Evolutionary conservation across 75 land plant species (phyloP), one percentile per base, ranked within the genome.

Genomic region (Sequoiadendron giganteum): DNA sequence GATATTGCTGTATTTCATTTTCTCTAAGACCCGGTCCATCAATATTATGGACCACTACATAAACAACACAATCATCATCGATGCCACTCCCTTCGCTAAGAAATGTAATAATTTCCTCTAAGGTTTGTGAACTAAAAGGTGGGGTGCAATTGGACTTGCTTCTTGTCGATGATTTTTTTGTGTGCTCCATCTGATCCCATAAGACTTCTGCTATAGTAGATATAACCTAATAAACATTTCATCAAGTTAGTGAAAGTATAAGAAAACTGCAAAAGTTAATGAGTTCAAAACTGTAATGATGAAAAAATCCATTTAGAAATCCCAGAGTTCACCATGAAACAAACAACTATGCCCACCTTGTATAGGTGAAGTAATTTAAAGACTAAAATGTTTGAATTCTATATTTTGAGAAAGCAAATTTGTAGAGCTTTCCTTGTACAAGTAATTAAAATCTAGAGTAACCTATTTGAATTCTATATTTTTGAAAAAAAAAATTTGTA

Each of bases 1-100:
- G 95, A 76, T 61, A 85, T 76, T 92, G 94, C 88, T 98, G 99
- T 38, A 93, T 91, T 86, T 95, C 96, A 90, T 90, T 87, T 52
- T 98, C 99, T 65, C 99, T 88, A 73, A 98, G 87, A 15, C 94
- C 95, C 85, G 99, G 99, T 36, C 99, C 99, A 92, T 98, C 99
- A 82, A 98, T 97, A 87, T 96, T 98, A 88, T 98, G 95, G 19
- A 97, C 90, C 39, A 97, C 55, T 54, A 98, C 88, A 90, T 95
- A 97, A 4, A 97, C 88, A 88, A 90, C 85, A 52, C 75, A 85
- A 47, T 91, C 93, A 34, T 90, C 91, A 8, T 92, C 93, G 38
- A 92, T 84, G 39, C 81, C 32, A 65, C 86, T 54, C 54, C 88
- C 48, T 56, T 88, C 92, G 87, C 93, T 72, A 86, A 98, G 86